These are phyloP conservation scores for Psilocybe sp. DNA, from an alignment of 768 basidiomycete species.

Conservation along the genomic window DNA sequence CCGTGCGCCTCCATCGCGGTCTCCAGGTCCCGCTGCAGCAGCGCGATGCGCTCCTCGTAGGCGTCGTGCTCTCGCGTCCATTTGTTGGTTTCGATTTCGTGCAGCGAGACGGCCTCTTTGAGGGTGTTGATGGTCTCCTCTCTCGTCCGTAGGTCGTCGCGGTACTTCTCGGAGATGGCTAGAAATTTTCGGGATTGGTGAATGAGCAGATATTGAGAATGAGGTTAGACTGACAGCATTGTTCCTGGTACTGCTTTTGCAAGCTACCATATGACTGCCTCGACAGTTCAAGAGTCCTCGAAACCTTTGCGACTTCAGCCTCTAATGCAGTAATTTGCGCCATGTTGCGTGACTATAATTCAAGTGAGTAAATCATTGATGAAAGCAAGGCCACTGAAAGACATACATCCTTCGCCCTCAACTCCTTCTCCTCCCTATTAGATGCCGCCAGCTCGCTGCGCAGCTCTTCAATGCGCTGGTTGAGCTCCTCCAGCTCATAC, in stretches of 20 bases:
- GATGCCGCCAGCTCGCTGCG: conserved; percentile 72
- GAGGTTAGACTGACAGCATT: conserved; percentile 56
- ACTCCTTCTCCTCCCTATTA: conserved; percentile 91
- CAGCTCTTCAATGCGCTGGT: conserved; percentile 74
- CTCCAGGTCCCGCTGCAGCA: conserved; percentile 70
- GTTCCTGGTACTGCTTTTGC: conserved; percentile 88
- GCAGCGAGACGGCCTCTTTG: conserved; percentile 56
- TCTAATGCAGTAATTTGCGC: conserved; percentile 71
- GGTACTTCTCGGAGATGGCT: conserved; percentile 80
- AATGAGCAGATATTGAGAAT: not conserved
- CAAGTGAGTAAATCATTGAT: not conserved
- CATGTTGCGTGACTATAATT: conserved; percentile 54
- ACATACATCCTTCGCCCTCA: conserved; percentile 79
- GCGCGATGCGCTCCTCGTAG: conserved; percentile 67
- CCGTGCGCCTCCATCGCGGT: conserved; percentile 70
- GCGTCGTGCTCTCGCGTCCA: conserved; percentile 64
- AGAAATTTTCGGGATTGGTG: conserved; percentile 3
- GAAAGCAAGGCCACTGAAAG: conserved; percentile 2
- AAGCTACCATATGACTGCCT: conserved; percentile 71
- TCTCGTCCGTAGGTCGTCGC: conserved; percentile 68
- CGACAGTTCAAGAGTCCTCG: conserved; percentile 71
- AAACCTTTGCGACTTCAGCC: conserved; percentile 73
- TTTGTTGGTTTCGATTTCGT: conserved; percentile 66
- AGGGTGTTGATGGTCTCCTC: conserved; percentile 70
- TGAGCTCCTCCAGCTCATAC: conserved; percentile 77